Conservation (phyloP, 1,139 yeast species). For the Hyphopichia pseudoburtonii region DNA sequence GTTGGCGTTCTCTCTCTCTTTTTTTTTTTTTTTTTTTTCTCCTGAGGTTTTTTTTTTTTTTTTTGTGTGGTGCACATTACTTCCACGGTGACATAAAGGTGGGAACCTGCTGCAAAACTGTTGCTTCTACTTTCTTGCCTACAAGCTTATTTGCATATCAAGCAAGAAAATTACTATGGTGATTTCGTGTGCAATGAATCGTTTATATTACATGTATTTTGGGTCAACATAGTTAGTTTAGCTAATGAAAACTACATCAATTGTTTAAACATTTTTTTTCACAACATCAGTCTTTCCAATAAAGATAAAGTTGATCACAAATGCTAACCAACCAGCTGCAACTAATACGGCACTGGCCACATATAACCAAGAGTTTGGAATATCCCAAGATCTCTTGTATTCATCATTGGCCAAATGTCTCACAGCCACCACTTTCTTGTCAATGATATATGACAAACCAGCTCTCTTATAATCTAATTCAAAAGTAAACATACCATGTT, state of each 20-base stretch:
- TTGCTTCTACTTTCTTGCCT: too few species aligned
- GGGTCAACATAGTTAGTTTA: too few species aligned
- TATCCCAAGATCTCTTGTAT: conserved; percentile 90
- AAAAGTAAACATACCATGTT: conserved; percentile 95
- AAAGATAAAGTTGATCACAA: conserved; percentile 66
- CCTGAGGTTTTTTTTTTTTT: background rate
- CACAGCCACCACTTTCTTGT: conserved; percentile 72
- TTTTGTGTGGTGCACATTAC: too few species aligned
- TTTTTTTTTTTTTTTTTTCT: background rate
- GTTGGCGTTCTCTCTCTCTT: conserved; percentile 56
- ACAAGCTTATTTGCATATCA: too few species aligned
- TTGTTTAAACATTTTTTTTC: conserved; percentile 31
- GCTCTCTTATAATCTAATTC: conserved; percentile 74
- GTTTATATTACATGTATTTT: background rate
- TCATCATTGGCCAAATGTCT: conserved; percentile 97
- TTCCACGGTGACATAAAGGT: too few species aligned
- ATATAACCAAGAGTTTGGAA: conserved; percentile 92
- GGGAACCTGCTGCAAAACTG: too few species aligned
- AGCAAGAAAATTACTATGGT: too few species aligned
- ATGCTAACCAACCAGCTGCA: conserved; percentile 70
- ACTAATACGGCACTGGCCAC: conserved; percentile 70
- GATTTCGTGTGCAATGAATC: too few species aligned
- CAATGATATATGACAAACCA: conserved; percentile 71
- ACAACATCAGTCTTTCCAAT: conserved; percentile 30
- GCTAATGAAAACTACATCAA: too few species aligned